Evolutionary conservation across 768 basidiomycete genomes (phyloP), one percentile per base, ranked within the genome.

Genomic region (Boletus reticuloceps): DNA sequence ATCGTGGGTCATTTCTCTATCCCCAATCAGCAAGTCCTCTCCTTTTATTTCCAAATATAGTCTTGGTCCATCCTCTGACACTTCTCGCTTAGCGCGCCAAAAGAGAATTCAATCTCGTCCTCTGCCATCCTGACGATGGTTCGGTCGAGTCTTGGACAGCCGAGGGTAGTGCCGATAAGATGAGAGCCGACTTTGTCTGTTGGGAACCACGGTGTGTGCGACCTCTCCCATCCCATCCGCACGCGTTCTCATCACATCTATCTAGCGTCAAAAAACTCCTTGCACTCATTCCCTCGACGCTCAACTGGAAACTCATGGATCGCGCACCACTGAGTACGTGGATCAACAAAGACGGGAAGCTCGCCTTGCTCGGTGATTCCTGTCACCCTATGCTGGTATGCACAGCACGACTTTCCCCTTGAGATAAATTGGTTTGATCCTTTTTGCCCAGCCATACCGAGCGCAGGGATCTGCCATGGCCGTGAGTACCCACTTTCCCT

Each of bases 401-500:
- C 29, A 37, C 7, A 3, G n/a, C 20, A 6, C 25, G 1, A 5
- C 16, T 43, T 31, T 12, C 12, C 6, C 11, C 17, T 40, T 29
- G 13, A 32, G 36, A 31, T 4, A 31, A n/a, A 4, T 16, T 45
- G 37, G 8, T 47, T 38, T 56, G 13, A 55, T 19, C 4, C 13
- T 34, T 10, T 8, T 22, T 25, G 37, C 17, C 0, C 37, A 74
- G 77, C 82, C 82, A 3, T 81, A 82, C 58, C 73, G 77, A 14
- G 82, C 80, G 1, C 82, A 83, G 64, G 82, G 81, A 7, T 75
- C 80, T 36, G 79, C 81, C 12, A 81, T 82, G 72, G 81, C 81
- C 27, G 75, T 82, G 61, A 64, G 70, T 61, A 7, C 13, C 12
- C 10, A 2, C 9, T 40, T 52, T 57, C 20, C 34, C 3, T 51